phyloP scores from a whole-genome alignment of 169 alveolate genomes.

The Condylostoma magnum region DNA sequence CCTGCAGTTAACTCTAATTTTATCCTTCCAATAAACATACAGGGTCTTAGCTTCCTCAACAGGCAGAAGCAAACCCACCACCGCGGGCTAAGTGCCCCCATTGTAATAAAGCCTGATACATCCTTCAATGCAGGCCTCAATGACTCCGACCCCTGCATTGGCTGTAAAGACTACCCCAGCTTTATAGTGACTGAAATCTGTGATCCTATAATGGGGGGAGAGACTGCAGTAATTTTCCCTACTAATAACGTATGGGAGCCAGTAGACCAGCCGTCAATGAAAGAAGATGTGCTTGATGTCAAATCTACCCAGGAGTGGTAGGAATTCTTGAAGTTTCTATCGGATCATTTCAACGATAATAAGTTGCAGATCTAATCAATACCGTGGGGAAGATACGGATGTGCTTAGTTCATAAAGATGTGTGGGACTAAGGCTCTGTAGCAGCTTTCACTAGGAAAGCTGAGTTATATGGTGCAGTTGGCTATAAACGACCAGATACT shows the following conservation, averaged over 20 bases:
- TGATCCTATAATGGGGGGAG: background rate
- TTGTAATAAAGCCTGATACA: background rate
- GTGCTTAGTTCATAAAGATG: background rate
- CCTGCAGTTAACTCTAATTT: too few relatives aligned
- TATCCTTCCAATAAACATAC: too few relatives aligned
- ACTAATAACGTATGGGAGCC: constrained; percentile 12
- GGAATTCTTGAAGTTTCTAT: background rate
- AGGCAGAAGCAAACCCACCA: background rate
- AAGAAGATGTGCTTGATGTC: constrained; percentile 2
- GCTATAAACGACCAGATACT: background rate
- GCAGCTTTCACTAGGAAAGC: background rate
- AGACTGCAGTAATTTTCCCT: background rate
- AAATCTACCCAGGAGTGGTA: constrained; percentile 11
- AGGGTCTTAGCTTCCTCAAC: too few relatives aligned
- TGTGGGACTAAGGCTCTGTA: background rate
- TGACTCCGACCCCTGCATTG: background rate
- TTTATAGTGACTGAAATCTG: background rate
- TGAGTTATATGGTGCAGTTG: background rate
- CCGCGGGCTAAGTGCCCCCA: background rate
- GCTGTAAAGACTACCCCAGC: background rate
- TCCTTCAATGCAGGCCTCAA: background rate
- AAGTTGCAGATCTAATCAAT: background rate
- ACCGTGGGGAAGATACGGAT: background rate
- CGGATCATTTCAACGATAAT: background rate
- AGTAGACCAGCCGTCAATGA: background rate